Evolutionary conservation across 2,329 filamentous ascomycete species (phyloP), one percentile per base, ranked within the genome.

Genomic region (Ophiocordyceps camponoti-leonardi): DNA sequence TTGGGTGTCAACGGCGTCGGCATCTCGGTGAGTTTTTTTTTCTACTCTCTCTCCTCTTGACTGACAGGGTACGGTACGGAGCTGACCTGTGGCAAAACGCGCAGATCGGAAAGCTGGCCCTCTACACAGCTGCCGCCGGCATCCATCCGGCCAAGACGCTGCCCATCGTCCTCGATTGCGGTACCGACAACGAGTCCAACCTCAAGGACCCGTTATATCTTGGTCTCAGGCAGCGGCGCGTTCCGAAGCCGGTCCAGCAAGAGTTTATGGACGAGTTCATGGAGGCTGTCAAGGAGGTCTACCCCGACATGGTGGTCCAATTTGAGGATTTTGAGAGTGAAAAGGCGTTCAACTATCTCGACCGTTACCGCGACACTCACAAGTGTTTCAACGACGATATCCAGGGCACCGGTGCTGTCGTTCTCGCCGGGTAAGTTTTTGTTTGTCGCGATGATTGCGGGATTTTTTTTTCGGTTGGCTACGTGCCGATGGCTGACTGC

Each of bases 331-430:
- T 94, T 65, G 94, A 96, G 71, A 94, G 90, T 58, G 73, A 77
- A 54, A 80, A 80, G 66, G 90, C 92, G 42, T 98, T 96, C 75
- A 83, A 84, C 50, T 90, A 93, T 57, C 76, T 96, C 39, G 83
- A 92, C 61, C 79, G 86, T 49, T 96, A 96, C 68, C 83, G 86
- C 54, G 73, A 88, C 61, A 76, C 73, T 52, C 90, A 94, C 72
- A 88, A 85, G 64, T 93, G 86, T 73, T 98, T 98, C 77, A 96
- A 96, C 64, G 92, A 96, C 59, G 90, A 98, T 61, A 92, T 98
- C 59, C 90, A 96, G 70, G 90, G 90, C 53, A 96, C 92, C 54
- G 92, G 92, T 55, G 87, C 90, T 51, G 92, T 98, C 57, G 87
- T 96, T 50, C 75, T 95, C 46, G 90, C 77, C 51, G 90, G 90